phyloP scores from a whole-genome alignment of 2,329 filamentous ascomycete species.

The Colletotrichum viniferum region DNA sequence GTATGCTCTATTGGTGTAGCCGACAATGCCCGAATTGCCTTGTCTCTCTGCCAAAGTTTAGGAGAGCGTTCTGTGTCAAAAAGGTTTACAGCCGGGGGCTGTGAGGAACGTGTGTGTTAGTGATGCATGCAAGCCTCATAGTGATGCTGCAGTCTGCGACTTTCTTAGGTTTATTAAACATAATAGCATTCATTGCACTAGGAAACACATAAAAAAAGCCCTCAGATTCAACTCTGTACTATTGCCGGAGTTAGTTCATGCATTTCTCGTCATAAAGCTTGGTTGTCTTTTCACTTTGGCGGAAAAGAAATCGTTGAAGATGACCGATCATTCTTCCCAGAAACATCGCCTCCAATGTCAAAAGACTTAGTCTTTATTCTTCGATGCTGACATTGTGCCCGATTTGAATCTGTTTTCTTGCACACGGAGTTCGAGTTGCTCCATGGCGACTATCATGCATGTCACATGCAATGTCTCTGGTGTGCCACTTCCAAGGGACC shows the following conservation, averaged over 20 bases:
- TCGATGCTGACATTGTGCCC: not conserved
- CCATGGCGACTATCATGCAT: not conserved
- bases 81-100: not conserved
- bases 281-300: not conserved
- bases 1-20: not conserved
- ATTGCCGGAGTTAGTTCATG: not conserved
- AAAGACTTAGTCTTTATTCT: not conserved
- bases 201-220: fast-evolving
- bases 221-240: fast-evolving
- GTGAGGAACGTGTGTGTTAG: not conserved
- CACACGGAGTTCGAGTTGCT: not conserved
- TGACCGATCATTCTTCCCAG: not conserved
- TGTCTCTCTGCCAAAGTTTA: not conserved
- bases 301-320: fast-evolving
- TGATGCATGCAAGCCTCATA: not conserved
- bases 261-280: not conserved
- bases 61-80: not conserved
- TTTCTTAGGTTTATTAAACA: not conserved
- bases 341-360: not conserved
- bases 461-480: not conserved
- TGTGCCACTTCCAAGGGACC: not conserved
- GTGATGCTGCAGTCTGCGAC: not conserved
- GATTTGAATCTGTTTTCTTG: not conserved
- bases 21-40: too few relatives aligned
- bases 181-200: fast-evolving